Conservation (phyloP, 208 protist species). For the Novymonas esmeraldas region DNA sequence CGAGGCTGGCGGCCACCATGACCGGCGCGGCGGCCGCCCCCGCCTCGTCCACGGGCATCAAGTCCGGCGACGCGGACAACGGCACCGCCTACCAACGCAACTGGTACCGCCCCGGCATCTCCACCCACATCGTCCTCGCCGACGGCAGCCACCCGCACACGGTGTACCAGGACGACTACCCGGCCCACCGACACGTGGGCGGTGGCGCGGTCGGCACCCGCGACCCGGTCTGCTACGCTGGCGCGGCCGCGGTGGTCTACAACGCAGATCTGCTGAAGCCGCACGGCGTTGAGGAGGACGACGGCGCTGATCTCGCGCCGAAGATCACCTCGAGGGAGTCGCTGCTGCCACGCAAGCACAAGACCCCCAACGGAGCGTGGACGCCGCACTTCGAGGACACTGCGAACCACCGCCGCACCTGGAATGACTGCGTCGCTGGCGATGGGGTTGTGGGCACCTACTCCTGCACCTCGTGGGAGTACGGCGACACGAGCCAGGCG, state of each 20-base stretch:
- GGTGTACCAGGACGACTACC: slow-evolving; percentile 69
- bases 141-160: slow-evolving; percentile 58
- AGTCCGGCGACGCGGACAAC: background rate
- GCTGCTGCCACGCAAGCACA: slow-evolving; percentile 33
- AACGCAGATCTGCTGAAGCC: slow-evolving; percentile 63
- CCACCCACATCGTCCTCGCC: slow-evolving; percentile 22
- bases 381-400: slow-evolving; percentile 5
- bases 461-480: slow-evolving; percentile 72
- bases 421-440: slow-evolving; percentile 9
- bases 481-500: slow-evolving; percentile 69
- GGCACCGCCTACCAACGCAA: slow-evolving; percentile 25
- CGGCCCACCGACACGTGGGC: background rate
- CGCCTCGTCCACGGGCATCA: background rate
- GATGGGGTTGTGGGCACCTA: slow-evolving; percentile 31
- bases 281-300: slow-evolving; percentile 33
- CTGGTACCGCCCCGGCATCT: slow-evolving; percentile 36
- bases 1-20: slow-evolving; percentile 5
- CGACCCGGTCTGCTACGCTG: slow-evolving; percentile 50
- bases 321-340: slow-evolving; percentile 77
- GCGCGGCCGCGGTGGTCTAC: slow-evolving; percentile 47
- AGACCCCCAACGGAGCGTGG: slow-evolving; percentile 1
- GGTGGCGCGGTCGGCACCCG: slow-evolving; percentile 5
- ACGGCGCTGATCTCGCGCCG: slow-evolving; percentile 55
- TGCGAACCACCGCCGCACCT: background rate
- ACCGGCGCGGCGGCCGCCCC: slow-evolving; percentile 9